Conservation (phyloP, 129 eudicot genomes). For the Ambrosia trifida region DNA sequence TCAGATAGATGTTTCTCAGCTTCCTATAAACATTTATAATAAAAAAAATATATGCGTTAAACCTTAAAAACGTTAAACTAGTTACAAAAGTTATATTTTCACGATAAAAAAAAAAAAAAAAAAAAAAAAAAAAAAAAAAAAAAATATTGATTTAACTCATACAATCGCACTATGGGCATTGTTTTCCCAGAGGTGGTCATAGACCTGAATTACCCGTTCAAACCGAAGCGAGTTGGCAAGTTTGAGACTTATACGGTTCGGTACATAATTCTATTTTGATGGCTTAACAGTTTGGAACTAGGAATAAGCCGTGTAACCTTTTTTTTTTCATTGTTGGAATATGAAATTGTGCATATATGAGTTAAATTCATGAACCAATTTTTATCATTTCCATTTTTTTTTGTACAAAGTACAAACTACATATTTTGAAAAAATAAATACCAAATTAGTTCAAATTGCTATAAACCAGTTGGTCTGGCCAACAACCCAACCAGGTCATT, state of each 20-base stretch:
- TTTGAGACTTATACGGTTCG: background rate
- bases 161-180: background rate
- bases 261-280: background rate
- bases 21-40: constrained; percentile 39
- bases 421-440: too few species aligned
- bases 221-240: background rate
- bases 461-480: background rate
- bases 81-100: background rate
- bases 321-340: background rate
- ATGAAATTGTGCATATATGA: too few species aligned
- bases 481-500: background rate
- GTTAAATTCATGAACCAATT: too few species aligned
- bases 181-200: background rate
- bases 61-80: background rate
- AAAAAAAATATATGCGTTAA: too few species aligned
- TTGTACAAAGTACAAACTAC: background rate
- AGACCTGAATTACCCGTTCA: background rate
- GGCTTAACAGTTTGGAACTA: background rate
- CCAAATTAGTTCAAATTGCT: background rate
- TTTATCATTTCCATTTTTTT: too few species aligned
- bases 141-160: too few species aligned
- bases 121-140: too few species aligned
- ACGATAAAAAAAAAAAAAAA: too few species aligned
- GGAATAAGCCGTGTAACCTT: background rate
- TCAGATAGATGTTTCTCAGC: constrained; percentile 78